Conservation (phyloP, 2,329 filamentous ascomycete species). For the Claviceps africana region DNA sequence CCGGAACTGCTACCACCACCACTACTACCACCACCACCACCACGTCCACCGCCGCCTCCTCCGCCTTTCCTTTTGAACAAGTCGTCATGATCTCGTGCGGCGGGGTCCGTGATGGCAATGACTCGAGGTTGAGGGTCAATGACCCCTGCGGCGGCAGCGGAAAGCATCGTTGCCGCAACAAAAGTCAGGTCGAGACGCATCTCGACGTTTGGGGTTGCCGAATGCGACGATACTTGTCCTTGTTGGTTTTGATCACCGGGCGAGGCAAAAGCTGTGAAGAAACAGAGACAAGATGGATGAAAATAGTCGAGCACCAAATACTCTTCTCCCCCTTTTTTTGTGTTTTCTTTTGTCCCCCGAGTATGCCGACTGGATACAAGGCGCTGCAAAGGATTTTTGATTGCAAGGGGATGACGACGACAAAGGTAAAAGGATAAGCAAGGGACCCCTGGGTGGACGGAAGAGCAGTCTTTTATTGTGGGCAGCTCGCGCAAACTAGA, state of each 20-base stretch:
- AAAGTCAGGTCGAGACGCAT: conserved; percentile 8
- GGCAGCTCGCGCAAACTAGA: too few relatives aligned
- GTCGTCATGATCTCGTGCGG: conserved; percentile 23
- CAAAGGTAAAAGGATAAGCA: too few relatives aligned
- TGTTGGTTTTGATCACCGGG: not conserved
- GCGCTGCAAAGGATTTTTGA: not conserved
- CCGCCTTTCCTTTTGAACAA: conserved; percentile 45
- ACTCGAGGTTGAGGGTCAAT: conserved; percentile 8
- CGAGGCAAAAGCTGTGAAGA: not conserved
- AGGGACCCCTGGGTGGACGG: too few relatives aligned
- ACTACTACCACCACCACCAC: conserved; percentile 23
- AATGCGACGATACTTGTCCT: not conserved
- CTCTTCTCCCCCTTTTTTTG: too few relatives aligned
- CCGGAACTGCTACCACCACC: conserved; percentile 10
- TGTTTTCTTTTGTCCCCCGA: too few relatives aligned
- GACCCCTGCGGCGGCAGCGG: conserved; percentile 3
- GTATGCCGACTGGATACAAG: not conserved
- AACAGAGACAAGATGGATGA: not conserved
- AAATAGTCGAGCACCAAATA: too few relatives aligned
- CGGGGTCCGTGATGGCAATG: conserved; percentile 12
- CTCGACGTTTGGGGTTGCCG: not conserved
- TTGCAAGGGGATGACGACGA: too few relatives aligned
- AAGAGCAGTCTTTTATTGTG: too few relatives aligned
- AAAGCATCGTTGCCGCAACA: conserved; percentile 1
- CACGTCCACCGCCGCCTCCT: conserved; percentile 39